Conservation (phyloP, 768 basidiomycete genomes). For the Zangia roseola region DNA sequence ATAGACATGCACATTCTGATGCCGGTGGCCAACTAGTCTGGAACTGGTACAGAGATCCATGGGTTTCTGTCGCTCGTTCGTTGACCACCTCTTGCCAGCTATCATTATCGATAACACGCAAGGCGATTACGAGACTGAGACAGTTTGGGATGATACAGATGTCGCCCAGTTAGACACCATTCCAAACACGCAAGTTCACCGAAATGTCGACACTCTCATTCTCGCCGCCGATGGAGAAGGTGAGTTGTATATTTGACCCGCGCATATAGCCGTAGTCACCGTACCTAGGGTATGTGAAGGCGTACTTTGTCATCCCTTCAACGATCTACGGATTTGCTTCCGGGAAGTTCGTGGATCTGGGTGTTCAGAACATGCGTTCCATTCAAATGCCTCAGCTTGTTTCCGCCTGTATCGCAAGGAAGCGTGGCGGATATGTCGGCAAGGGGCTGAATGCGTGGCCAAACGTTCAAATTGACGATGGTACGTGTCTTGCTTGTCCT, state of each 20-base stretch:
- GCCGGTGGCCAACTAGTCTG: conserved; percentile 38
- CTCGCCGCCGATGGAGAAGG: conserved; percentile 49
- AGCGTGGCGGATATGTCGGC: conserved; percentile 58
- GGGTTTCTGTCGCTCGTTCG: not conserved
- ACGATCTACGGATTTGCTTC: conserved; percentile 61
- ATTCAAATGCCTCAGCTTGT: conserved; percentile 54
- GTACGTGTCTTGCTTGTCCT: conserved; percentile 2
- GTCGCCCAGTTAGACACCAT: conserved; percentile 46
- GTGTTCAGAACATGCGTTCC: conserved; percentile 48
- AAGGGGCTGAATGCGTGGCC: conserved; percentile 62
- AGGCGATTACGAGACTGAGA: conserved; percentile 38
- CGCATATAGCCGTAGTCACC: not conserved
- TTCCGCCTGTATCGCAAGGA: conserved; percentile 43
- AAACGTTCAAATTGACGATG: conserved; percentile 54
- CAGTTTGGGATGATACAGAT: conserved; percentile 51
- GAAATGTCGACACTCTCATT: conserved; percentile 48
- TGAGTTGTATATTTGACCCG: conserved; percentile 10
- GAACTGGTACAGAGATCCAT: conserved; percentile 38
- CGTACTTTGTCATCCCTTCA: conserved; percentile 48
- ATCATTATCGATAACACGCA: conserved; percentile 44
- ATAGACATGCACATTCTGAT: not conserved
- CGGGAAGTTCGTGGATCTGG: conserved; percentile 45
- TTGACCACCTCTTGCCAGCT: conserved; percentile 23
- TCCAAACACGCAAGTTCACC: conserved; percentile 44
- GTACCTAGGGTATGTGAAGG: conserved; percentile 17